Evolutionary conservation across 2,329 filamentous ascomycete genomes (phyloP).

Genomic region (Chrysoporthe puriensis): DNA sequence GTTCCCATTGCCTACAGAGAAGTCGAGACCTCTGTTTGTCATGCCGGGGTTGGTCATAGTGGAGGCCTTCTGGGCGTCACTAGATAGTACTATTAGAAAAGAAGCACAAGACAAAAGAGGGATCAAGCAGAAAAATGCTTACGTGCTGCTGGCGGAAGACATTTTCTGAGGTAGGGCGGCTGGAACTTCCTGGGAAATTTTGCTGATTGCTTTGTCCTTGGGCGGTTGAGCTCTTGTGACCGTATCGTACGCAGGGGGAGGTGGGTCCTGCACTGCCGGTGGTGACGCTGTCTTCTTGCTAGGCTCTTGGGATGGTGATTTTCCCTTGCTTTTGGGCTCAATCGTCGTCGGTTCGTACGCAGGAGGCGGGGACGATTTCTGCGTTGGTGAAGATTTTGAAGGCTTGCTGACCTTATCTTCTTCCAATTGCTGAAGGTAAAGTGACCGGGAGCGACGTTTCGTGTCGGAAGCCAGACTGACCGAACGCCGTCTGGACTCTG

Average conservation of each 20-base stretch:
- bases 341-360: not conserved
- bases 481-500: conserved; percentile 17
- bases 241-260: not conserved
- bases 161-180: not conserved
- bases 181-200: not conserved
- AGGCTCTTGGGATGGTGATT: not conserved
- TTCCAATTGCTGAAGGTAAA: conserved; percentile 3
- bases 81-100: not conserved
- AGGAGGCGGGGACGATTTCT: not conserved
- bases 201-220: not conserved
- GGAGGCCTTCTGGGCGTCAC: conserved; percentile 23
- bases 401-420: not conserved
- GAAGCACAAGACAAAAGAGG: not conserved
- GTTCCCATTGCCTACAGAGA: conserved; percentile 9
- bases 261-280: not conserved
- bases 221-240: not conserved
- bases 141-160: conserved; percentile 23
- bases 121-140: conserved; percentile 1
- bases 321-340: not conserved
- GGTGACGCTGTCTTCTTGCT: not conserved
- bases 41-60: conserved; percentile 4
- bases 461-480: conserved; percentile 12
- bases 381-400: not conserved
- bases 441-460: conserved; percentile 12
- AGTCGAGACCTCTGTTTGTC: conserved; percentile 14